Base-by-base conservation (phyloP, 208 protist genomes). In the Leishmania aethiopica region DNA sequence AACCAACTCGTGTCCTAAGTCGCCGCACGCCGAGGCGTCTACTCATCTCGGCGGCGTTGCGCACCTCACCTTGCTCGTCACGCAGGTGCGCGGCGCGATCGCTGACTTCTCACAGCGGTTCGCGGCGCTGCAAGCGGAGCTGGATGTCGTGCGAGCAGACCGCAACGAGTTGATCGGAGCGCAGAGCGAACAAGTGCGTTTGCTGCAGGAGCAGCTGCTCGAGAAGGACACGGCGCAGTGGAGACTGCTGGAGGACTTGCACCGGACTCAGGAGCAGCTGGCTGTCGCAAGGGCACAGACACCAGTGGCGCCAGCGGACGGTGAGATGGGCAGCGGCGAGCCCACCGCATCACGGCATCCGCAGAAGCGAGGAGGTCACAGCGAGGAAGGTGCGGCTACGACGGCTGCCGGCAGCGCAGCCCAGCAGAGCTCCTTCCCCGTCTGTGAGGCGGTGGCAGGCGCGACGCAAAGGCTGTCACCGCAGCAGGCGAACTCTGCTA, bases 141-240 rank as follows among this genome's bases (percentile, higher is more conserved):
- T 95, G 22, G 80, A 89, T 37, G 90, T 95, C 67, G 92, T 95
- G 60, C 92, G 92, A 5, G 84, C 83, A 22, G 92, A 95, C 71
- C 83, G 92, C 49, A 94, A 93, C 76, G 92, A 93, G 78, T 77
- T 95, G 32, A 87, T 95, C 35, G 90, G 90, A 4, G 84, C 84
- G 69, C 90, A 95, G 81, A 89, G 86, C 40, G 81, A 91, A 13
- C 80, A 87, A 40, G 83, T 93, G 64, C 85, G 86, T 0, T 59
- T 69, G 40, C 79, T 93, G 28, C 90, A 93, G 75, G 70, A 91
- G 74, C 79, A 86, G 76, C 71, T 93, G 53, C 79, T 91, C 47
- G 72, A 79, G 37, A 86, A 80, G 49, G 92, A 93, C 40, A 80
- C 62, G 51, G 70, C 42, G 59, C 79, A 84, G 42, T 78, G 83